Base-by-base conservation (phyloP, 768 basidiomycete species). In the Boletus rubescentipes region DNA sequence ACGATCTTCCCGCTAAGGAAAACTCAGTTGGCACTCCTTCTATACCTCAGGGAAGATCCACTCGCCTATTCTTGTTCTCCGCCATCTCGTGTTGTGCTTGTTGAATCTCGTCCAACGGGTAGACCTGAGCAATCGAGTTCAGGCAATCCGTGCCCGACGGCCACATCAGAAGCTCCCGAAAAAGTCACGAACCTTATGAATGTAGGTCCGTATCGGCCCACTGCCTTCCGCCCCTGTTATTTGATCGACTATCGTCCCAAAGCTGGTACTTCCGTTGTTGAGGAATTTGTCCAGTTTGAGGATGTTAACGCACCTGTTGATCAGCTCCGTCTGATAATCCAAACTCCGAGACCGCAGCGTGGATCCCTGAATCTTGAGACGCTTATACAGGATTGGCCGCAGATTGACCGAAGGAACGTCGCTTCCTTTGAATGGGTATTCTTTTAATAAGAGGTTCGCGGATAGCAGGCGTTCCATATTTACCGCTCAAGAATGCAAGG, bases 41-140 rank as follows among this genome's bases (percentile, higher is more conserved):
- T 21, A 35, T 49, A 38, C 41, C 1, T 50, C 54, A 41, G 26
- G 30, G 3, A 50, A 49, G 48, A 47, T 47, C 35, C 37, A 45
- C 75, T 67, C 47, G 67, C 70, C 72, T 77, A 59, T 81, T 86
- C 70, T 75, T 79, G 64, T 93, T 87, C 53, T 75, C 83, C 67
- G 89, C 84, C 87, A 98, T 93, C 71, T 91, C 91, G 55, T 78
- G 76, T 58, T 93, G 91, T 2, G 93, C 93, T 30, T 81, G 80
- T 61, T 83, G 82, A 46, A 96, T 90, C 46, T 90, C 77, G 12
- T 79, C 78, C 91, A 89, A 93, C 2, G 83, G 77, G 72, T 86
- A 95, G 16, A 91, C 84, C 89, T 92, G 55, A 37, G 10, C 43
- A 54, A 34, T 32, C 47, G 5, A 38, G 15, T 32, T 39, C 47